Base-by-base conservation (phyloP, 2,329 filamentous ascomycete genomes). In the Xylariaceae sp. region DNA sequence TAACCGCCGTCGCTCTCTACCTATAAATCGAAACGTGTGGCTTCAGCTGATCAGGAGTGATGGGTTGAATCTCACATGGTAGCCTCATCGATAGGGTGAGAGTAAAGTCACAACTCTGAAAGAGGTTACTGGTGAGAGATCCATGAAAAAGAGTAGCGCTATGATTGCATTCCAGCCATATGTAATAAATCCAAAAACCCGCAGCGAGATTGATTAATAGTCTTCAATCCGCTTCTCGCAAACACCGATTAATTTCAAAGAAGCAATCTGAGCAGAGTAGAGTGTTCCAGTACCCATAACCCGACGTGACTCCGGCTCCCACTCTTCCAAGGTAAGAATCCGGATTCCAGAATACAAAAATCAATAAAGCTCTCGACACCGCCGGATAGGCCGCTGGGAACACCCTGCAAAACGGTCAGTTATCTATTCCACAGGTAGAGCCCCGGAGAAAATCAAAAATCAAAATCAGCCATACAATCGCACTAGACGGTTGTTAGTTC, bases 381-480 rank as follows among this genome's bases (percentile, higher is more conserved):
- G 61, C 46, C 69, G 68, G 13, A 69, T 68, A n/a, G 70, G 65
- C 16, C 71, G 65, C 34, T 63, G 63, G 15, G 70, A 70, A 50
- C 72, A 74, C 71, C 71, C 71, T 74, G 51, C 1, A 40, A n/a
- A 44, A 19, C 9, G 2, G 47, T 59, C 10, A 60, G 58, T 40
- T 12, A 36, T 39, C 46, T 36, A 45, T 58, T 60, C 51, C 51
- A 53, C n/a, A n/a, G n/a, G n/a, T 39, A 26, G 5, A 47, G 53
- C 19, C 13, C 40, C 15, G 52, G 37, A 51, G 53, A 51, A 48
- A 34, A 41, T n/a, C 7, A 41, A 42, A 13, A 15, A 47, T 34
- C 9, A 32, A 22, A 32, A 22, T 19, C 72, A n/a, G n/a, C n/a
- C n/a, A 52, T 72, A 79, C 76, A 79, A 50, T 79, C 76, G 58